A percentile compares a stretch with the other conserved stretches of the same genome.
These are phyloP conservation scores for Protomyces inouyei DNA, from an alignment of 1,139 yeast genomes.

Conservation along the genomic window DNA sequence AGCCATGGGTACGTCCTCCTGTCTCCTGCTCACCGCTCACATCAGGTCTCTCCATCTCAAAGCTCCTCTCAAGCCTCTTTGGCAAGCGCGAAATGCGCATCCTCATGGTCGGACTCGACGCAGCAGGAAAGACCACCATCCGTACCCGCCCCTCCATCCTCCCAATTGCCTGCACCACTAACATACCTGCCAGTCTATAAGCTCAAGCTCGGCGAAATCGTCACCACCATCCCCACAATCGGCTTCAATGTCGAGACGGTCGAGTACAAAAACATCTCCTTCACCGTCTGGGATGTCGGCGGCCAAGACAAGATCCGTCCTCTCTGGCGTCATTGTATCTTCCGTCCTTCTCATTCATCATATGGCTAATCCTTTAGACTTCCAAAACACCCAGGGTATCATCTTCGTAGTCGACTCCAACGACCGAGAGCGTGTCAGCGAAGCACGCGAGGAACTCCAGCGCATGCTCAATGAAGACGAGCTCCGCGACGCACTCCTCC, in stretches of 20 bases:
- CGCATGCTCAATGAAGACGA: constrained; percentile 93
- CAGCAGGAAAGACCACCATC: constrained; percentile 51
- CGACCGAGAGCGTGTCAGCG: constrained; percentile 89
- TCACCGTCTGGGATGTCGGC: constrained; percentile 97
- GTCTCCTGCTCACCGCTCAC: not conserved
- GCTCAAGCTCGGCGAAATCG: constrained; percentile 77
- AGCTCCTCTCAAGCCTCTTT: constrained; percentile 74
- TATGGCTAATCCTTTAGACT: constrained; percentile 37
- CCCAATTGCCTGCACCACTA: not conserved
- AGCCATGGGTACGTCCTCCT: not conserved
- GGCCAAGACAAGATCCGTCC: constrained; percentile 96
- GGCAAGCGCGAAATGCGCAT: constrained; percentile 68
- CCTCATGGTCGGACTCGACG: constrained; percentile 77
- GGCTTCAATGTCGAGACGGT: constrained; percentile 85
- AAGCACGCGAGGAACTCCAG: constrained; percentile 89
- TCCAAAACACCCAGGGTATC: constrained; percentile 75
- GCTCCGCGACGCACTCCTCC: constrained; percentile 80
- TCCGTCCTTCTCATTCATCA: not conserved
- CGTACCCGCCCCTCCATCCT: constrained; percentile 37
- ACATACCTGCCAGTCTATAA: constrained; percentile 4
- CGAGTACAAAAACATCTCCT: constrained; percentile 88
- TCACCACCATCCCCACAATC: constrained; percentile 88
- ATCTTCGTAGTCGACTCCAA: constrained; percentile 89
- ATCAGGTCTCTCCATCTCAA: constrained; percentile 74
- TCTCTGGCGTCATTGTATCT: constrained; percentile 73